Base-by-base conservation (phyloP, 2,329 filamentous ascomycete species). In the Gnomoniopsis smithogilvyi region DNA sequence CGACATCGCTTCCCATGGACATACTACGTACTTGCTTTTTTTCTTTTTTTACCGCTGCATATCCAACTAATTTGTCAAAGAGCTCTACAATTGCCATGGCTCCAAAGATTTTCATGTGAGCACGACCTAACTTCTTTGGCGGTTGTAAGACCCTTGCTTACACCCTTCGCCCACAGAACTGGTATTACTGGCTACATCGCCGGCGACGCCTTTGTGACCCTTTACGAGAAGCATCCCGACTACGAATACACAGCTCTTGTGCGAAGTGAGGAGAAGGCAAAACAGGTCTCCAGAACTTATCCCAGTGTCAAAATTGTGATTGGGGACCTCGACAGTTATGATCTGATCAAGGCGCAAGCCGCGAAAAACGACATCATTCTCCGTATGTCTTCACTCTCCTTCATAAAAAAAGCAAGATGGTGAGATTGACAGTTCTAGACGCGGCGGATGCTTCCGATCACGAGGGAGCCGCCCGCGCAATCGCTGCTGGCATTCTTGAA, bases 291-390 rank as follows among this genome's bases (percentile, higher is more conserved):
- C 10, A 69, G 73, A 38, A 74, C 74, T 12, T 85, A 81, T 48
- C 78, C 80, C 3, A 68, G 76, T 19, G 73, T 77, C 11, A 75
- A 75, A n/a, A 72, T 83, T 47, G 76, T 83, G 12, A 74, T 78
- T 51, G 83, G 82, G 12, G 70, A 69, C 45, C 74, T 84, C 0
- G 74, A 80, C n/a, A 74, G 78, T 34, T 65, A 69, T 0, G 74
- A 74, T 0, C 63, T 81, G 14, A 70, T 86, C 11, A 78, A 80
- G 65, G 74, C 79, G 50, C 81, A 80, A 36, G 80, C 82, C 0
- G 72, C 76, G 0, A 75, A 77, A 1, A 80, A 82, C 0, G 78
- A 82, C 60, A 69, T 83, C 52, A 78, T 82, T 15, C 64, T 82
- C 50, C 77, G 79, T 81, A 72, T 2, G 75, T 73, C 7, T 3